Conservation (phyloP, 176 grass and related monocot genomes). For the Dactylis glomerata region DNA sequence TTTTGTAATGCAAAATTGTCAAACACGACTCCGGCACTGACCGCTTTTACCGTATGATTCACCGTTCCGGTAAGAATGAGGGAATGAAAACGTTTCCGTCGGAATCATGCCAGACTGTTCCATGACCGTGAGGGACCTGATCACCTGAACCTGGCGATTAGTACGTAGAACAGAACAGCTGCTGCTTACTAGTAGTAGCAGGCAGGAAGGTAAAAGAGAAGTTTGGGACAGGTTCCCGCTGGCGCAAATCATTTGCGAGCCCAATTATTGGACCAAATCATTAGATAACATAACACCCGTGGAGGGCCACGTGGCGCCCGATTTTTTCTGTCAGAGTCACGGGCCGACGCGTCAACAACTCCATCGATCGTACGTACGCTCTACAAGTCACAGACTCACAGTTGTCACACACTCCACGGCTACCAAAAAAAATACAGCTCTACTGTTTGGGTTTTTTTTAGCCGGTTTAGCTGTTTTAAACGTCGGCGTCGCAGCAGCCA, state of each 20-base stretch:
- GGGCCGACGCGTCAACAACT: conserved; percentile 28
- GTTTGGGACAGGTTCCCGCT: neutral
- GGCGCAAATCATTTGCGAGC: conserved; percentile 34
- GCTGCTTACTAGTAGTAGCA: neutral
- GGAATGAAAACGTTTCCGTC: neutral
- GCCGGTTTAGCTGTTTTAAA: too few relatives aligned
- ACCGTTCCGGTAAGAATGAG: neutral
- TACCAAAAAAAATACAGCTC: too few relatives aligned
- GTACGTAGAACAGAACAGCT: too few relatives aligned
- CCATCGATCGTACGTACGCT: neutral
- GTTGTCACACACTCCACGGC: too few relatives aligned
- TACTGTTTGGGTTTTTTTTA: too few relatives aligned
- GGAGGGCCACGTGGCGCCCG: conserved; percentile 21
- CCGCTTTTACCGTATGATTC: neutral
- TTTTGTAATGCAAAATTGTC: neutral
- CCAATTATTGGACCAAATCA: conserved; percentile 45
- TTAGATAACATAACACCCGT: conserved; percentile 31
- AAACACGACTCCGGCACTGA: neutral
- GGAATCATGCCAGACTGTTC: neutral
- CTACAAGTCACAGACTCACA: neutral
- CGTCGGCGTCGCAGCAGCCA: too few relatives aligned
- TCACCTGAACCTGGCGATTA: neutral
- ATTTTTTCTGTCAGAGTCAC: neutral
- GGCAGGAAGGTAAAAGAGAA: conserved; percentile 7
- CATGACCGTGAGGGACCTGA: neutral